These are phyloP conservation scores for Globisporangium lucens DNA, from an alignment of 352 stramenopile species.

Conservation along the genomic window DNA sequence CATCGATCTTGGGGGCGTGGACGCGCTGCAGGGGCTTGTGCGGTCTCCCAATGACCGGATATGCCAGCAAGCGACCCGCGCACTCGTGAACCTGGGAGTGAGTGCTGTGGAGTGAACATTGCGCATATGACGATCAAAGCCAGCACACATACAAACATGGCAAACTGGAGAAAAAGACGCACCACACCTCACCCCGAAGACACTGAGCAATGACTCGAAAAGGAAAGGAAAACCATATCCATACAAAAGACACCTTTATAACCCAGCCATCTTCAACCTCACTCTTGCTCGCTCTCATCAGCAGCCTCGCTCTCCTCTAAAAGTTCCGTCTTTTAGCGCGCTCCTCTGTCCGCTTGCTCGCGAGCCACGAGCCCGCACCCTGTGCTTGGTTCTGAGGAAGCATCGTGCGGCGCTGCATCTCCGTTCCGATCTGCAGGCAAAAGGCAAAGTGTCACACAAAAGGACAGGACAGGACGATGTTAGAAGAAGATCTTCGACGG, in stretches of 20 bases:
- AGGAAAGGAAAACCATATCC: not conserved
- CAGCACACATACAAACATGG: not conserved
- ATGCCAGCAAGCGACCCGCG: constrained; percentile 85
- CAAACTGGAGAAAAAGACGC: constrained; percentile 20
- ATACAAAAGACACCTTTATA: constrained; percentile 5
- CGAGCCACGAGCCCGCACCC: constrained; percentile 70
- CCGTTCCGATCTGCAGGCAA: constrained; percentile 64
- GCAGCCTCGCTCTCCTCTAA: constrained; percentile 18
- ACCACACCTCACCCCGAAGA: constrained; percentile 4
- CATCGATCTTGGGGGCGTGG: constrained; percentile 74
- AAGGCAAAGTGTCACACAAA: not conserved
- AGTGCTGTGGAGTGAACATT: constrained; percentile 65
- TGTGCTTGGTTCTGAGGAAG: constrained; percentile 64
- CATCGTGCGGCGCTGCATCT: constrained; percentile 88
- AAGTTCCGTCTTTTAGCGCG: constrained; percentile 75
- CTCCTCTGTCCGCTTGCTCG: constrained; percentile 82
- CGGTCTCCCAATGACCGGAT: constrained; percentile 83
- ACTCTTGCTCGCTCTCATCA: not conserved
- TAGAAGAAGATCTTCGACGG: constrained; percentile 6
- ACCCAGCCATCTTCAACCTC: not conserved
- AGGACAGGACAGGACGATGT: not conserved
- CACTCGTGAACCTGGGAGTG: constrained; percentile 87
- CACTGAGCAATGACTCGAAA: not conserved
- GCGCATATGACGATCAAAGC: not conserved
- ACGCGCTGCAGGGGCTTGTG: constrained; percentile 77